Evolutionary conservation across 148 eudicot species (phyloP).

Genomic region (Rhododendron mucronatum): DNA sequence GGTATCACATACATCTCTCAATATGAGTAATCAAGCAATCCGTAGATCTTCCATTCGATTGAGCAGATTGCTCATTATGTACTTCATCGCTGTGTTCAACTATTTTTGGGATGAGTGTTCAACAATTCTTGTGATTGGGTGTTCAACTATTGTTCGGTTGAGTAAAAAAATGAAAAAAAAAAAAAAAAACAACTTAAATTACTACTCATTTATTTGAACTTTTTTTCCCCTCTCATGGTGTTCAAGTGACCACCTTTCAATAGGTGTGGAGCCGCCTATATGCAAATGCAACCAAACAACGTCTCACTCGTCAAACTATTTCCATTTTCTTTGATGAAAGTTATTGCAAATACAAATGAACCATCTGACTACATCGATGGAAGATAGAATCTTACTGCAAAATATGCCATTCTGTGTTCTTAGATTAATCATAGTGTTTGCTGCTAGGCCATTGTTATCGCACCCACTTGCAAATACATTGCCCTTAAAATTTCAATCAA

Average conservation of each 20-base stretch:
- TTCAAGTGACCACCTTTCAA: not conserved
- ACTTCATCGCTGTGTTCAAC: not conserved
- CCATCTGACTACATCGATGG: not conserved
- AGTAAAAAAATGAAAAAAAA: not conserved
- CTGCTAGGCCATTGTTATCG: not conserved
- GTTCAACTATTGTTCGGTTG: not conserved
- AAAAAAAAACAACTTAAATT: not conserved
- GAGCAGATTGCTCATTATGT: not conserved
- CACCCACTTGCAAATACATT: not conserved
- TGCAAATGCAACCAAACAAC: not conserved
- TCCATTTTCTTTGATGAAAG: not conserved
- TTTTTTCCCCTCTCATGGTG: not conserved
- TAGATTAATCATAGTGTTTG: not conserved
- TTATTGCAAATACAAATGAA: not conserved
- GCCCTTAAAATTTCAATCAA: not conserved
- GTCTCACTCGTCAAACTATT: not conserved
- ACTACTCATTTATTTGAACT: too few relatives aligned
- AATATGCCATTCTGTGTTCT: not conserved
- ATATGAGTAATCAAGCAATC: not conserved
- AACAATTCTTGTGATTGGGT: not conserved
- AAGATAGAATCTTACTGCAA: not conserved
- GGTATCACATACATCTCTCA: not conserved
- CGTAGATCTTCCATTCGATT: too few relatives aligned
- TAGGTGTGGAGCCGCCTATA: not conserved
- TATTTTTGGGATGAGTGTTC: not conserved